phyloP scores from a whole-genome alignment of 2,329 filamentous ascomycete genomes.

The Didymella keratinophila region DNA sequence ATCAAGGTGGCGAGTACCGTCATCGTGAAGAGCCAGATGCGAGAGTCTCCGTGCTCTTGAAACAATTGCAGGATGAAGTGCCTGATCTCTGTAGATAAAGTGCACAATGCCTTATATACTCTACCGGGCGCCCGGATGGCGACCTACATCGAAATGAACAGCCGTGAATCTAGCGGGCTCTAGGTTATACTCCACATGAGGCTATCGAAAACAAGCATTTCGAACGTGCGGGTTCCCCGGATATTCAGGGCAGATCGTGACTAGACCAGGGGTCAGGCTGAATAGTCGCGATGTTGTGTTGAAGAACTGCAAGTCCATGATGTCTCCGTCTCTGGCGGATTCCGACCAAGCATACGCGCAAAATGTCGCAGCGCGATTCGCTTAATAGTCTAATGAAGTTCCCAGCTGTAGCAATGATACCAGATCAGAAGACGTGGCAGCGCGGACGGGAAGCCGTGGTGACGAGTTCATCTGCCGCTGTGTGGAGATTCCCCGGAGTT shows the following conservation, averaged over 20 bases:
- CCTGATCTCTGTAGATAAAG: constrained; percentile 12
- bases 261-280: constrained; percentile 37
- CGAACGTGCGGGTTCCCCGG: constrained; percentile 31
- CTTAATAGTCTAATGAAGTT: background rate
- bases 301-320: background rate
- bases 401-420: background rate
- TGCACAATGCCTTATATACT: constrained; percentile 25
- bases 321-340: background rate
- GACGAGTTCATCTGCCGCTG: constrained; percentile 3
- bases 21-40: constrained; percentile 21
- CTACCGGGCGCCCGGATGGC: constrained; percentile 40
- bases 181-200: constrained; percentile 28
- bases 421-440: background rate
- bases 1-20: constrained; percentile 33
- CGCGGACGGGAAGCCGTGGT: background rate
- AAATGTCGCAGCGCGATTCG: background rate
- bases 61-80: constrained; percentile 4
- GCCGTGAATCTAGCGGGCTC: constrained; percentile 26
- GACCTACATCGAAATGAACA: constrained; percentile 21
- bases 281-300: constrained; percentile 21
- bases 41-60: background rate
- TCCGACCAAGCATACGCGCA: background rate
- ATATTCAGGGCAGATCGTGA: constrained; percentile 35
- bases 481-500: background rate
- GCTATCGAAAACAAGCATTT: constrained; percentile 40